Conservation (phyloP, 805 yeast genomes). For the Zygosaccharomyces gambellarensis region DNA sequence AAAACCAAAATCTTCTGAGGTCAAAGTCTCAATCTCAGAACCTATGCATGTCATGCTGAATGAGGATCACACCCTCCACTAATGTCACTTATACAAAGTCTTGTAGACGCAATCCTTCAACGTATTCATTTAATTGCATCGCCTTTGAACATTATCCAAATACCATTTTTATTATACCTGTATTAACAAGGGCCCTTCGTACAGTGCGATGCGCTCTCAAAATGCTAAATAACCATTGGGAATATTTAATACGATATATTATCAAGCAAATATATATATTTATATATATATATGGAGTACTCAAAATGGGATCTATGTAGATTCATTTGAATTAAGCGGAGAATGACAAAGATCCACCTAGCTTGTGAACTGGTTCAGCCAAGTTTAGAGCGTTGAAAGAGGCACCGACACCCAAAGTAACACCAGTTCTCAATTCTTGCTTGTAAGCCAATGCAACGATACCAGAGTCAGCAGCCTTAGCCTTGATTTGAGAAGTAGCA, state of each 20-base stretch:
- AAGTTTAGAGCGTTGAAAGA: constrained; percentile 93
- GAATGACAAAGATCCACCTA: constrained; percentile 92
- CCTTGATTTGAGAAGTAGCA: constrained; percentile 85
- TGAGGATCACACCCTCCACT: neutral
- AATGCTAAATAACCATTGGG: neutral
- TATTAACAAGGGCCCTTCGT: neutral
- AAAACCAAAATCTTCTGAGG: constrained; percentile 44
- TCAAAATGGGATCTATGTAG: neutral
- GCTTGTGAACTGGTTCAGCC: constrained; percentile 95
- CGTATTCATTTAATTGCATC: too few species aligned
- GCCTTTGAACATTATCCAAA: too few species aligned
- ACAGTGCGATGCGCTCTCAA: neutral
- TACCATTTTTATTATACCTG: too few species aligned
- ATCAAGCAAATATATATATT: too few species aligned
- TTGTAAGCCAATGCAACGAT: constrained; percentile 89
- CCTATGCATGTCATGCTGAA: constrained; percentile 17
- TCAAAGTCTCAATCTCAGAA: constrained; percentile 24
- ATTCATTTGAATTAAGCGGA: constrained; percentile 54
- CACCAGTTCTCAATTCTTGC: constrained; percentile 93
- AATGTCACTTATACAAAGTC: too few species aligned
- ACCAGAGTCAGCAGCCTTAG: constrained; percentile 95
- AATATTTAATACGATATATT: neutral
- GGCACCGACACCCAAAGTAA: constrained; percentile 93
- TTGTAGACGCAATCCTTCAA: too few species aligned
- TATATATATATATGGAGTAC: too few species aligned